phyloP scores from a whole-genome alignment of 1,284 basidiomycete genomes.

The Trichosporon sp. region DNA sequence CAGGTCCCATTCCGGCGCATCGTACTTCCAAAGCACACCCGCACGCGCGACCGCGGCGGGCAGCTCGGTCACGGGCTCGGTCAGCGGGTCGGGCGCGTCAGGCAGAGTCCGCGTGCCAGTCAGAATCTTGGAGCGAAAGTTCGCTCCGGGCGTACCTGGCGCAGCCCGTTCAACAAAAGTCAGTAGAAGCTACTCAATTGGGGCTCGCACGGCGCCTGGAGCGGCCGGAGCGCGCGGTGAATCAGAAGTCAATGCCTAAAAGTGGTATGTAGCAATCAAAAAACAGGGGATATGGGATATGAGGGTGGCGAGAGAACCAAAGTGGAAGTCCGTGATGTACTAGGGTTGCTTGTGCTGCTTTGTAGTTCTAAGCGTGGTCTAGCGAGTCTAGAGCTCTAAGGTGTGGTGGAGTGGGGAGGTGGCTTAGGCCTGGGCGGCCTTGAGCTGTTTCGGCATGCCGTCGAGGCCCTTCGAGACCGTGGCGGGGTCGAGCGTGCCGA shows the following conservation, averaged over 20 bases:
- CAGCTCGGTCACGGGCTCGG: neutral
- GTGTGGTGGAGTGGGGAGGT: neutral
- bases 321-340: neutral
- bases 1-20: neutral
- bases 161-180: no score
- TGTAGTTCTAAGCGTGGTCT: neutral
- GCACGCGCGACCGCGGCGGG: neutral
- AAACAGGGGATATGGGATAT: neutral
- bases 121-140: neutral
- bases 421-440: neutral
- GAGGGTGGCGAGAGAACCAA: neutral
- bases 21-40: neutral
- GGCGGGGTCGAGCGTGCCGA: conserved; percentile 41
- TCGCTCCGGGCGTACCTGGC: neutral
- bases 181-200: no score
- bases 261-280: neutral
- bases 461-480: conserved; percentile 30
- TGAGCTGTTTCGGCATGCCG: conserved; percentile 29
- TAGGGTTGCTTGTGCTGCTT: no score
- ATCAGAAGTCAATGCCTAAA: neutral
- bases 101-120: neutral
- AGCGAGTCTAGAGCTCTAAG: conserved; percentile 3
- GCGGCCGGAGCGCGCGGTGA: no score
- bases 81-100: neutral
- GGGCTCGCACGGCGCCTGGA: no score